Conservation (phyloP, 2,329 filamentous ascomycete genomes). For the Sporothrix sp. region DNA sequence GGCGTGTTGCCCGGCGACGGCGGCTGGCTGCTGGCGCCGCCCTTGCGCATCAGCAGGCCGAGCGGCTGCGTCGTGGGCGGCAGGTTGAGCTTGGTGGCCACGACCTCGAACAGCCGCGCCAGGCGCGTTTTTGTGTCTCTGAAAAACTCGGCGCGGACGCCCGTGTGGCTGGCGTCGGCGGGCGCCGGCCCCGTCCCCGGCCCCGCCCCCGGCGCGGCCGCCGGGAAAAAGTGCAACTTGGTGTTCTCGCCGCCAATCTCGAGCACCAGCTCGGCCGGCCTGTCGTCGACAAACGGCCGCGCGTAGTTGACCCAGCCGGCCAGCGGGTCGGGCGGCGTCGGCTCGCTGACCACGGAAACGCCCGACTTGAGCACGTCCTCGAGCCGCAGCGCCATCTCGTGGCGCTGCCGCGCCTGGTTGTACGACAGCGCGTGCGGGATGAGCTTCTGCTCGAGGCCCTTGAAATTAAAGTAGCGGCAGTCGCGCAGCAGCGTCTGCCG, state of each 20-base stretch:
- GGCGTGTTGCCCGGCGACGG: slow-evolving; percentile 60
- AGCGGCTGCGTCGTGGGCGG: slow-evolving; percentile 49
- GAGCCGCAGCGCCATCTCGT: slow-evolving; percentile 70
- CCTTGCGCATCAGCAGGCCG: slow-evolving; percentile 56
- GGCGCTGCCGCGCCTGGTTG: slow-evolving; percentile 57
- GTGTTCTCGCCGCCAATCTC: slow-evolving; percentile 66
- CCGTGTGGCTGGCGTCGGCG: slow-evolving; percentile 8
- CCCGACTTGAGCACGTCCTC: slow-evolving; percentile 87
- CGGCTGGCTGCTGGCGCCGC: slow-evolving; percentile 51
- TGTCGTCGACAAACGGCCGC: slow-evolving; percentile 75
- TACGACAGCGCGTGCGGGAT: slow-evolving; percentile 67
- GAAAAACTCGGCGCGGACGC: slow-evolving; percentile 62
- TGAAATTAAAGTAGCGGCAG: slow-evolving; percentile 87
- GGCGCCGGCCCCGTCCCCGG: not conserved
- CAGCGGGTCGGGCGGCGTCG: slow-evolving; percentile 21
- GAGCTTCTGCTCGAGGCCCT: slow-evolving; percentile 78
- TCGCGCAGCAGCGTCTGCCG: slow-evolving; percentile 70
- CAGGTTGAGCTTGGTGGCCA: slow-evolving; percentile 70
- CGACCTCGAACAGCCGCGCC: slow-evolving; percentile 63
- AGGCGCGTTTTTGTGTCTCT: slow-evolving; percentile 60
- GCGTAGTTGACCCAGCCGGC: slow-evolving; percentile 63
- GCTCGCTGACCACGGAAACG: slow-evolving; percentile 52
- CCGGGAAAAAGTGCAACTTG: slow-evolving; percentile 37
- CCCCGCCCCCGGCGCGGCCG: slow-evolving; percentile 11
- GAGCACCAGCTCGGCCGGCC: slow-evolving; percentile 62